Evolutionary conservation across 1,139 yeast species (phyloP).

Genomic region (Geotrichum europaeum): DNA sequence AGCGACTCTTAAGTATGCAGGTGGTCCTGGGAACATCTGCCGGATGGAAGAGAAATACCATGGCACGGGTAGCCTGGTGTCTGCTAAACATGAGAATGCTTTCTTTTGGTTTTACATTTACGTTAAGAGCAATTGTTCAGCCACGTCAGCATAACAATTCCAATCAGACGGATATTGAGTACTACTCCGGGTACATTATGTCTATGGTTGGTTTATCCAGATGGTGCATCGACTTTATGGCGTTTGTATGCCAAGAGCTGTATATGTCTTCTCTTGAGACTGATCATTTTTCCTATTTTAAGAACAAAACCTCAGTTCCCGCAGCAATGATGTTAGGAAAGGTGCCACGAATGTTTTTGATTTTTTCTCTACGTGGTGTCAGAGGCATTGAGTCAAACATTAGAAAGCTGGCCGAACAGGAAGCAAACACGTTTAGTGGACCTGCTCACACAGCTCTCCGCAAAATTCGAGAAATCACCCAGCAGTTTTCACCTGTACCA

Average conservation of each 20-base stretch:
- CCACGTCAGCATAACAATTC: constrained; percentile 20
- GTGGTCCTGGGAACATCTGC: constrained; percentile 54
- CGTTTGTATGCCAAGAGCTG: constrained; percentile 63
- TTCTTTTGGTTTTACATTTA: constrained; percentile 69
- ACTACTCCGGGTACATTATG: constrained; percentile 51
- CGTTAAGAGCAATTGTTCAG: constrained; percentile 42
- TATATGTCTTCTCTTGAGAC: constrained; percentile 28
- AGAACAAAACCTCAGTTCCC: constrained; percentile 26
- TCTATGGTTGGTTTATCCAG: constrained; percentile 66
- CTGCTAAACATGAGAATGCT: constrained; percentile 63
- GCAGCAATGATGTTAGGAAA: constrained; percentile 45
- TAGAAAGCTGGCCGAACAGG: constrained; percentile 34
- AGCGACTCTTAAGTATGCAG: constrained; percentile 55
- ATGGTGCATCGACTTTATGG: constrained; percentile 71
- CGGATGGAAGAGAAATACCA: constrained; percentile 44
- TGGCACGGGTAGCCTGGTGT: constrained; percentile 60
- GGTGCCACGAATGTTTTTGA: constrained; percentile 62
- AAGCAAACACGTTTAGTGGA: constrained; percentile 17
- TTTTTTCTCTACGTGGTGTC: constrained; percentile 64
- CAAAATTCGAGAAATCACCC: constrained; percentile 46
- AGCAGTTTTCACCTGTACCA: constrained; percentile 48
- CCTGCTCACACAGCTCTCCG: constrained; percentile 27
- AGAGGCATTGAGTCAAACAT: constrained; percentile 56
- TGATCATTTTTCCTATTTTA: constrained; percentile 11
- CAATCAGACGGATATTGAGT: constrained; percentile 43